Evolutionary conservation across 257 asterid species (phyloP).

Genomic region (Osmanthus fragrans): DNA sequence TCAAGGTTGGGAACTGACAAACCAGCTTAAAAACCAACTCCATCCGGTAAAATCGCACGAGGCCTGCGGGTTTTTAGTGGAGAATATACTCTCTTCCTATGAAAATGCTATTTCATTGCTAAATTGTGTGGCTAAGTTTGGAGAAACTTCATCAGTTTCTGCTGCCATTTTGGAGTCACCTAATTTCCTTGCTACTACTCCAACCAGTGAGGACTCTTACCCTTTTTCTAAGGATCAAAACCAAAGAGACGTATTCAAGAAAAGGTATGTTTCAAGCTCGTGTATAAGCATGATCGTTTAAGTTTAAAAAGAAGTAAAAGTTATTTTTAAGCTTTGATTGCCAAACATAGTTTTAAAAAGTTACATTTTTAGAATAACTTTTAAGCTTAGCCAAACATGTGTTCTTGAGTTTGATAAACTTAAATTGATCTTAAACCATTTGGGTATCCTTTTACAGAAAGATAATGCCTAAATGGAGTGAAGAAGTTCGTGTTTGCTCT

Average conservation of each 20-base stretch:
- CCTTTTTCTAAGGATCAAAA: slow-evolving; percentile 29
- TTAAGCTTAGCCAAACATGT: neutral
- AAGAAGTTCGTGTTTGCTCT: slow-evolving; percentile 45
- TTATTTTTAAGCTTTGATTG: neutral
- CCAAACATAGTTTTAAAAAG: neutral
- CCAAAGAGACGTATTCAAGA: slow-evolving; percentile 43
- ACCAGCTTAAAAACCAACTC: slow-evolving; percentile 52
- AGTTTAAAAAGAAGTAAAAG: too few relatives aligned
- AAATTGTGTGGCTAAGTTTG: slow-evolving; percentile 28
- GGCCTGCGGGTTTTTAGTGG: slow-evolving; percentile 41
- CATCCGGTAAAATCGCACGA: slow-evolving; percentile 30
- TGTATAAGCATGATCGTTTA: neutral
- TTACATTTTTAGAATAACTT: neutral
- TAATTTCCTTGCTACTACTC: slow-evolving; percentile 33
- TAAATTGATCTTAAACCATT: neutral
- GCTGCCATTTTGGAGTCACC: slow-evolving; percentile 25
- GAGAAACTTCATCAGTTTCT: slow-evolving; percentile 22
- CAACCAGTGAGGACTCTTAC: slow-evolving; percentile 44
- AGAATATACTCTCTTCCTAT: slow-evolving; percentile 54
- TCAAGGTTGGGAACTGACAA: slow-evolving; percentile 72
- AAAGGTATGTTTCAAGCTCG: slow-evolving; percentile 42
- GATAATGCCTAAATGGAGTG: slow-evolving; percentile 50
- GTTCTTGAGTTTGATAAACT: neutral
- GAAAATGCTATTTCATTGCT: slow-evolving; percentile 66
- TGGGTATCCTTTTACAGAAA: slow-evolving; percentile 51